Evolutionary conservation across 495 filamentous ascomycete species (phyloP), one percentile per base, ranked within the genome.

Genomic region (Penicillium antarcticum): DNA sequence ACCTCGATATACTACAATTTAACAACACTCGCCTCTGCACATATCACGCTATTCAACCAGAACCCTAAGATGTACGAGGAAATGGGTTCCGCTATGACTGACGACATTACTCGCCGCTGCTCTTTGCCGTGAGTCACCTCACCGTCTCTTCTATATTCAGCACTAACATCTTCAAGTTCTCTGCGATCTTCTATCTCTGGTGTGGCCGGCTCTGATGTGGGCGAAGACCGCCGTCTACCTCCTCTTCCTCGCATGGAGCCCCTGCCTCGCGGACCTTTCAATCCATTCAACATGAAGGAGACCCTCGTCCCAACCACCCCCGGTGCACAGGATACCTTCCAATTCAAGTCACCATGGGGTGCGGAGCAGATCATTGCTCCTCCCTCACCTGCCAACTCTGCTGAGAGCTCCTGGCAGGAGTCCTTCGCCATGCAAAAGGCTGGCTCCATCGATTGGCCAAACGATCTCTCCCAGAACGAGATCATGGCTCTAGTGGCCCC

Each of bases 361-460:
- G 45, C 50, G 4, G 73, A 76, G 50, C 60, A 65, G 32, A 61
- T 71, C 4, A 47, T 66, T 23, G 56, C 70, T 5, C 71, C 73
- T 47, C 70, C 73, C 2, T 76, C 73, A 0, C 73, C 71, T 8
- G 71, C 70, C 45, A 73, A 65, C 58, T 75, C 73, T 26, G 67
- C 69, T 11, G 73, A 75, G 18, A 65, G 68, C 52, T 71, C 71
- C 32, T 72, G 70, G 67, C 65, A 70, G 42, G 73, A 75, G n/a
- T 57, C 65, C 1, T 65, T 71, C 29, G 56, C 56, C 2, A 51
- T 64, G 13, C 69, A 70, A 39, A 68, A 68, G 41, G 48, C 62
- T 36, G 45, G 36, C 9, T 56, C 60, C 0, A 23, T 57, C 13
- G 69, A 72, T n/a, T 73, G 69, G 70, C 67, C 67, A 18, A 63